These are phyloP conservation scores for Amaranthus tricolor DNA, from an alignment of 179 eudicot genomes.

Conservation along the genomic window DNA sequence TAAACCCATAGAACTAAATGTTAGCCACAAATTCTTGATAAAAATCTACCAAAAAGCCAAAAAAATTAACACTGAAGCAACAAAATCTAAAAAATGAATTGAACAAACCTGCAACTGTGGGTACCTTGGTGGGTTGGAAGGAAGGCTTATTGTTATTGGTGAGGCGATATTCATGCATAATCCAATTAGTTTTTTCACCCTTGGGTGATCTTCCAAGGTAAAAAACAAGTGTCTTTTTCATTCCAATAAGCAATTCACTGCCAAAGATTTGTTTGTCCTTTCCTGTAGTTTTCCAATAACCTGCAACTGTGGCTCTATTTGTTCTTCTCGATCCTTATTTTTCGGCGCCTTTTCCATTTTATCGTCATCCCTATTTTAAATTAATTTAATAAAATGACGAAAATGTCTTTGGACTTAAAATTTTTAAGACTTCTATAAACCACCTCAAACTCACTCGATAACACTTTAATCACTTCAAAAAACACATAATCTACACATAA, in stretches of 20 bases:
- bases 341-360: too few species aligned
- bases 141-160: constrained; percentile 44
- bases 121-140: constrained; percentile 64
- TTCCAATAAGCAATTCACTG: constrained; percentile 58
- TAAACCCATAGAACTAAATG: too few species aligned
- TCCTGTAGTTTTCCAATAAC: constrained; percentile 93
- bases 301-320: constrained; percentile 80
- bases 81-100: neutral
- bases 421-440: too few species aligned
- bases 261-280: constrained; percentile 74
- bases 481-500: too few species aligned
- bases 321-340: too few species aligned
- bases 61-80: neutral
- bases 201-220: constrained; percentile 89
- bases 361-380: too few species aligned
- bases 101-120: neutral
- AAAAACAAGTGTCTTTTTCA: constrained; percentile 89
- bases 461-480: too few species aligned
- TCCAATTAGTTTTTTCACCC: constrained; percentile 91
- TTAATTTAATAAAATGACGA: too few species aligned
- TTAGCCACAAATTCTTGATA: neutral
- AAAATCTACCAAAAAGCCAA: neutral
- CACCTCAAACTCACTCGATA: too few species aligned
- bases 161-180: constrained; percentile 86
- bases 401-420: too few species aligned